These are phyloP conservation scores for Scedosporium dehoogii DNA, from an alignment of 2,329 filamentous ascomycete genomes.

Conservation along the genomic window DNA sequence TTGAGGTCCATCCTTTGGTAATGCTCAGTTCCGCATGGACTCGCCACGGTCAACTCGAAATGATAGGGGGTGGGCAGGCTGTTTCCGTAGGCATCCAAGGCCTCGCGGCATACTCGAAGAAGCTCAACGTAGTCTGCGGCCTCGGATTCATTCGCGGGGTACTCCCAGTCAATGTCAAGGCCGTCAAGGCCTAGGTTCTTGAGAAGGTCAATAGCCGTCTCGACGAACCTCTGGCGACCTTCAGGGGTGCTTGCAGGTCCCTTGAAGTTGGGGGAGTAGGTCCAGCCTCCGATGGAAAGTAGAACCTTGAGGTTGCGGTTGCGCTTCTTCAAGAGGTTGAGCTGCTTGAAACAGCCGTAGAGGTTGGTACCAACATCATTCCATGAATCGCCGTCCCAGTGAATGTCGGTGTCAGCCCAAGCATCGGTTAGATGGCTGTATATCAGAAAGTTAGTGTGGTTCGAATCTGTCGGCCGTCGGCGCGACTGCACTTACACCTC, in stretches of 20 bases:
- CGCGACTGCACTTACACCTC: constrained; percentile 49
- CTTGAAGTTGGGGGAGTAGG: constrained; percentile 78
- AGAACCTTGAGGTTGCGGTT: constrained; percentile 80
- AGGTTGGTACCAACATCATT: constrained; percentile 68
- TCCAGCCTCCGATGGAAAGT: constrained; percentile 87
- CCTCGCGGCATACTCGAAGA: constrained; percentile 42
- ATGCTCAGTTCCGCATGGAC: constrained; percentile 52
- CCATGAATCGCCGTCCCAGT: constrained; percentile 59
- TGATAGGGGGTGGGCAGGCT: constrained; percentile 34
- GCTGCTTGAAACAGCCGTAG: constrained; percentile 83
- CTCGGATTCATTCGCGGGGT: constrained; percentile 44
- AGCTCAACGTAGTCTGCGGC: constrained; percentile 51
- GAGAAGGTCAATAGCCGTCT: constrained; percentile 62
- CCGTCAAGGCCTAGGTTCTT: constrained; percentile 73
- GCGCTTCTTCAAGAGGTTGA: constrained; percentile 70
- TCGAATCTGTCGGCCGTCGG: not conserved
- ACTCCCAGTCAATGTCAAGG: constrained; percentile 61
- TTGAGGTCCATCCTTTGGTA: constrained; percentile 51
- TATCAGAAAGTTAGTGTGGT: constrained; percentile 2
- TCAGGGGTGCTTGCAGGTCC: constrained; percentile 58
- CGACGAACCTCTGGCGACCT: constrained; percentile 64
- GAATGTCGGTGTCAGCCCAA: constrained; percentile 65
- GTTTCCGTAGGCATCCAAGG: constrained; percentile 46
- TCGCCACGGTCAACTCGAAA: constrained; percentile 57
- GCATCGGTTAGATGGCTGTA: constrained; percentile 43